Evolutionary conservation across 2,329 filamentous ascomycete genomes (phyloP), one percentile per base, ranked within the genome.

Genomic region (Fusarium nygamai): DNA sequence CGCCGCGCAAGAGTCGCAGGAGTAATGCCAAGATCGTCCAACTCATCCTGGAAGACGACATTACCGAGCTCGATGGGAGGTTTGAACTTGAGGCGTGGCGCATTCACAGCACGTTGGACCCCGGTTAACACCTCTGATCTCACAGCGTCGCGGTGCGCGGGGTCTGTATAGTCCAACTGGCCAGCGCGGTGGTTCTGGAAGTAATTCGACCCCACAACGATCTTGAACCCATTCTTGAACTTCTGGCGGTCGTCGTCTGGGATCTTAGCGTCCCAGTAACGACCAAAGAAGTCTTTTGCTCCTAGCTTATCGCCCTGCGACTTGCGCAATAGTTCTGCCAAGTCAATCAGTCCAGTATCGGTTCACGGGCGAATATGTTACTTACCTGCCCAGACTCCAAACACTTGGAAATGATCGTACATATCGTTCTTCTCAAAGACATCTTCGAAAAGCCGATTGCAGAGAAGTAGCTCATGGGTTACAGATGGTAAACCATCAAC

Each of bases 31-130:
- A n/a, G n/a, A n/a, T n/a, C n/a, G n/a, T n/a, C n/a, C n/a, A n/a
- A n/a, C n/a, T n/a, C n/a, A n/a, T n/a, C n/a, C n/a, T n/a, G n/a
- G 22, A 51, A 51, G 6, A 51, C 6, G 14, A 51, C 1, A 20
- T 51, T 51, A 13, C 3, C 2, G 14, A 12, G 0, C 0, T 0
- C 1, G 1, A 51, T 9, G 14, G 31, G 22, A 16, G 48, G 48
- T 13, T 24, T 51, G 22, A 53, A 53, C 33, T 36, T 53, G 17
- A 53, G 50, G 5, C 50, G 50, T 0, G 50, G n/a, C 7, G 50
- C 17, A 14, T 53, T 6, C 1, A 51, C 4, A 3, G 10, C 31
- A 36, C 31, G 48, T 11, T 53, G 1, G 5, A 53, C 4, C 16
- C 22, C 48, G 0, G 19, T 3, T 2, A 24, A 19, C 16, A 51